Evolutionary conservation across 257 asterid species (phyloP).

Genomic region (Nicotiana knightiana): DNA sequence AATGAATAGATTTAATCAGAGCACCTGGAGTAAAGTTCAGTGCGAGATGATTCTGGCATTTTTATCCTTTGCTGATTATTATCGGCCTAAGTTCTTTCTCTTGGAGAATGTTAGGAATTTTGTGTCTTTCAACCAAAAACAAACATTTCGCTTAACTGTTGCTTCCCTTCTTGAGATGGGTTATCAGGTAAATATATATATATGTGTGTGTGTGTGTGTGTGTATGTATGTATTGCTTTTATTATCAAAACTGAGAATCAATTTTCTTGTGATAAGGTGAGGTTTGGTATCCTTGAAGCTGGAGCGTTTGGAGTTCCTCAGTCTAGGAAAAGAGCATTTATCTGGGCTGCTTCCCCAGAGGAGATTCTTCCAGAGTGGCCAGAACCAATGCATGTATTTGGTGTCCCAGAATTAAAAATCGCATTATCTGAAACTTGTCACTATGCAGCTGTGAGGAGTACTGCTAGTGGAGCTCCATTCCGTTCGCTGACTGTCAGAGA

Average conservation of each 20-base stretch:
- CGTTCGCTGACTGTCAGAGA: slow-evolving; percentile 94
- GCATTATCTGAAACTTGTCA: slow-evolving; percentile 48
- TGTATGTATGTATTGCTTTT: background rate
- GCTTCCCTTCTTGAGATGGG: slow-evolving; percentile 98
- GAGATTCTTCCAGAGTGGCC: slow-evolving; percentile 97
- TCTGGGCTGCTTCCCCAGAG: slow-evolving; percentile 96
- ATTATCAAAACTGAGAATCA: background rate
- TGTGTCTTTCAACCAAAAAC: slow-evolving; percentile 94
- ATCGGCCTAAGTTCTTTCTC: slow-evolving; percentile 86
- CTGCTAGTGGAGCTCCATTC: slow-evolving; percentile 85
- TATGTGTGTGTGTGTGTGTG: background rate
- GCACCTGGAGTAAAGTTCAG: slow-evolving; percentile 98
- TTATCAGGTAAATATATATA: slow-evolving; percentile 52
- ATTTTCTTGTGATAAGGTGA: slow-evolving; percentile 41
- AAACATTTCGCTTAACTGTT: slow-evolving; percentile 80
- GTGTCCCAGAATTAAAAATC: slow-evolving; percentile 74
- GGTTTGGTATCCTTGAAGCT: slow-evolving; percentile 95
- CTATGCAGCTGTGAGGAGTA: slow-evolving; percentile 79
- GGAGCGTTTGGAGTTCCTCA: slow-evolving; percentile 96
- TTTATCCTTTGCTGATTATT: slow-evolving; percentile 87
- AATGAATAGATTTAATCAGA: slow-evolving; percentile 86
- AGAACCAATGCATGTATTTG: slow-evolving; percentile 94
- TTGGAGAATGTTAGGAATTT: slow-evolving; percentile 93
- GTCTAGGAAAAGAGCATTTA: slow-evolving; percentile 91
- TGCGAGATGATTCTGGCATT: slow-evolving; percentile 97